Evolutionary conservation across 2,329 filamentous ascomycete genomes (phyloP), one percentile per base, ranked within the genome.

Genomic region (Cucurbitaria berberidis): DNA sequence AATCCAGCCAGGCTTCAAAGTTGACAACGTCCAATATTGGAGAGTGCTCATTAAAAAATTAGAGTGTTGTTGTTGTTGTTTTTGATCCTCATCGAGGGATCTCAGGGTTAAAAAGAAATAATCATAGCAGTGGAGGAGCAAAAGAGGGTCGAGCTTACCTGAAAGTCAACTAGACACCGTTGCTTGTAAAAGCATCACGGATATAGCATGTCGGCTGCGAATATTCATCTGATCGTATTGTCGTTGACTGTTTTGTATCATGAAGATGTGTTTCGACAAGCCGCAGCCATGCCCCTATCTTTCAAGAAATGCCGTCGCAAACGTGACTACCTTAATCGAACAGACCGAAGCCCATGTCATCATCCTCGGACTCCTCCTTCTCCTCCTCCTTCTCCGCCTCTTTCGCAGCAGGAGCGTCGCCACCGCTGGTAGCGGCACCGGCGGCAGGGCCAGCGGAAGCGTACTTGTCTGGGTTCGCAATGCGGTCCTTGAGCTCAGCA

Each of bases 401-500:
- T 52, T 63, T 66, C 16, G 66, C 62, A 22, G 65, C 61, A 48
- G 79, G 80, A 45, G 78, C 81, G 48, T 78, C 81, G 59, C 80
- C 82, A 49, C 77, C 78, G 59, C 79, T 80, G 56, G 79, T 77
- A 42, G 79, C 76, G 47, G 80, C 80, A 51, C 85, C 81, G 55
- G 82, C 82, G 63, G 77, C 86, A 53, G 93, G 91, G 65, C 89
- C 91, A 65, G 93, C 83, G 43, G 91, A 78, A 64, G 93, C 95
- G 79, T 98, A 99, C 50, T 91, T 91, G 50, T 99, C 95, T 69
- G 96, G 96, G 87, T 99, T 98, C 82, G 91, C 91, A 74, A 99
- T 97, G 79, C 95, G 92, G 84, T 99, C 95, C 90, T 99, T 99
- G 83, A 99, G 89, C 82, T 96, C 86, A 75, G 96, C 88, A 75